Evolutionary conservation across 768 basidiomycete species (phyloP), one percentile per base, ranked within the genome.

Genomic region (Phlebiopsis flavidoalba): DNA sequence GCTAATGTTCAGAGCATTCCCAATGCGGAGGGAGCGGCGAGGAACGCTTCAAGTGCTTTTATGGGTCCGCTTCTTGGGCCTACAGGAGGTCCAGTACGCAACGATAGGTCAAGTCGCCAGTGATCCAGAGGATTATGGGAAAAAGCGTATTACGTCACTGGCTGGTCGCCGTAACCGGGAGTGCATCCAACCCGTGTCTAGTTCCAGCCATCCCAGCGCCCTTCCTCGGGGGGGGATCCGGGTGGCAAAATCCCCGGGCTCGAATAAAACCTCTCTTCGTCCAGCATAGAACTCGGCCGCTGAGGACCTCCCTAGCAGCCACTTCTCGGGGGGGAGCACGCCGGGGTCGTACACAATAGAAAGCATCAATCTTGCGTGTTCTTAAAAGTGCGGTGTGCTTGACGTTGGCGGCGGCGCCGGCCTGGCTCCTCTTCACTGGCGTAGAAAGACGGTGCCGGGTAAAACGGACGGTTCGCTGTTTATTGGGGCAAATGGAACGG

Each of bases 1-100:
- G 79, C 82, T 99, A n/a, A n/a, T 99, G 84, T 98, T 94, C n/a
- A n/a, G 65, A 99, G 85, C 95, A 99, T 98, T 97, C 97, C n/a
- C n/a, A n/a, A 99, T 81, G 93, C 90, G 51, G 94, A 96, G 65
- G 97, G 97, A 63, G 97, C 97, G 67, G 88, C 87, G 62, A 98
- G 86, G n/a, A n/a, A 73, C 96, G 91, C 85, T 98, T 98, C 81
- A 98, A 85, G 75, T 98, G 95, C 80, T 97, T 97, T 89, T 92
- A n/a, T 97, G 65, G 95, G 95, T 87, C 95, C n/a, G n/a, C n/a
- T n/a, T n/a, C 95, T 77, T 95, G 89, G 73, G 85, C 94, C 95
- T 97, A 64, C 22, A 58, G 37, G n/a, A n/a, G 63, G 58, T 21
- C 50, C n/a, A n/a, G 35, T 24, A 47, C n/a, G 67, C 21, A 67